A percentile compares a stretch with the other conserved stretches of the same genome.
Conservation (phyloP, 106 monocot genomes). For the Acanthochlamys bracteata region DNA sequence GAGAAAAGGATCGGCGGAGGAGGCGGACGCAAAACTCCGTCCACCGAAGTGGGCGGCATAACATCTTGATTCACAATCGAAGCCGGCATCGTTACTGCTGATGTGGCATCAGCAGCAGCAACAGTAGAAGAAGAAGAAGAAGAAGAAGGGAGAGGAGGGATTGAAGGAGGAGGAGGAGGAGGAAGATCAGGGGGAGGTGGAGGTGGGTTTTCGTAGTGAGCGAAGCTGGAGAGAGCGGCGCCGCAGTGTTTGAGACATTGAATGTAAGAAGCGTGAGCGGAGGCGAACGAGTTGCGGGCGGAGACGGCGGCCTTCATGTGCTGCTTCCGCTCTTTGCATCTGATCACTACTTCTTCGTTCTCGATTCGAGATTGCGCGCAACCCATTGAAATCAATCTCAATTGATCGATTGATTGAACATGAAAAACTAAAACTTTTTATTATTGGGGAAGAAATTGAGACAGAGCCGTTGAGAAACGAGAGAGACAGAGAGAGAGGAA, state of each 20-base stretch:
- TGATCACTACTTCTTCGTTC: slow-evolving; percentile 60
- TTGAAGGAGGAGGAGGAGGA: not conserved
- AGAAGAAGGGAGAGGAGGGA: not conserved
- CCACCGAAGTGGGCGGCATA: no score
- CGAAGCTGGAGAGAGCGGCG: slow-evolving; percentile 70
- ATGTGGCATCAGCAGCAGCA: not conserved
- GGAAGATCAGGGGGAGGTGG: not conserved
- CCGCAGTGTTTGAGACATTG: slow-evolving; percentile 64
- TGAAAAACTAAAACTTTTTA: not conserved
- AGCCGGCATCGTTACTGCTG: slow-evolving; percentile 14
- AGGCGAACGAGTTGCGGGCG: slow-evolving; percentile 85
- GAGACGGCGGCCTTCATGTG: slow-evolving; percentile 50
- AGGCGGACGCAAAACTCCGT: slow-evolving; percentile 23
- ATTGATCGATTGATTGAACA: not conserved
- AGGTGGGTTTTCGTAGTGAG: slow-evolving; percentile 30
- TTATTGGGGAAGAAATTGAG: not conserved
- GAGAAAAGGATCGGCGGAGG: slow-evolving; percentile 56
- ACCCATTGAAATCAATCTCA: slow-evolving; percentile 54
- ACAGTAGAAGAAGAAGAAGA: slow-evolving; percentile 2
- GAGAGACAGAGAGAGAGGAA: no score
- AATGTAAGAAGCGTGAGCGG: slow-evolving; percentile 73
- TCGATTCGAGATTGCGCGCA: slow-evolving; percentile 87
- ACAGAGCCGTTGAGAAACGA: no score
- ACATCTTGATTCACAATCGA: no score
- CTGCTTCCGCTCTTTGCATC: slow-evolving; percentile 68